phyloP scores from a whole-genome alignment of 2,329 filamentous ascomycete species.

The Paraphaeosphaeria minitans region DNA sequence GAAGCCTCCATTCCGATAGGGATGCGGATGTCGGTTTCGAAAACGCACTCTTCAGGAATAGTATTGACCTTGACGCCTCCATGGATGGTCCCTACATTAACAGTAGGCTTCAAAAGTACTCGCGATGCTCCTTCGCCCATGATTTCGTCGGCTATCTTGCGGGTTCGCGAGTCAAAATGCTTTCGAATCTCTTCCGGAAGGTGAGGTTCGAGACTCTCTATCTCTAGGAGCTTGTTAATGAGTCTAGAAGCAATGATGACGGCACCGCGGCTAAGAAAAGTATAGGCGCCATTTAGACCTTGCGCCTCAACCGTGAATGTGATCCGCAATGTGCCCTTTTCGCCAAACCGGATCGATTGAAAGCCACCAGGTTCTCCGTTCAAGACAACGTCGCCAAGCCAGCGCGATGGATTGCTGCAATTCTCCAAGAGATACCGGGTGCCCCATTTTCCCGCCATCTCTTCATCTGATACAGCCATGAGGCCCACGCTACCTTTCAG shows the following conservation, averaged over 20 bases:
- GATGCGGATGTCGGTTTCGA: slow-evolving; percentile 50
- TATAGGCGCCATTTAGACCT: slow-evolving; percentile 49
- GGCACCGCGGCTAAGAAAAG: slow-evolving; percentile 48
- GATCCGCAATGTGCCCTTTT: slow-evolving; percentile 51
- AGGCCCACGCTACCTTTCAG: slow-evolving; percentile 23
- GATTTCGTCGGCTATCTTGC: slow-evolving; percentile 39
- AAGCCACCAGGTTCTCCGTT: slow-evolving; percentile 48
- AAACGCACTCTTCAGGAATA: slow-evolving; percentile 46
- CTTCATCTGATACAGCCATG: slow-evolving; percentile 49
- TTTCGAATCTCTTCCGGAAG: slow-evolving; percentile 32
- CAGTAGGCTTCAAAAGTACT: slow-evolving; percentile 42
- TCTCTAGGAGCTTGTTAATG: slow-evolving; percentile 34
- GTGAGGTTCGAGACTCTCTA: slow-evolving; percentile 35
- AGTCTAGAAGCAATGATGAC: slow-evolving; percentile 43
- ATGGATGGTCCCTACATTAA: slow-evolving; percentile 44
- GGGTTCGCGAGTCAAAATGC: slow-evolving; percentile 41
- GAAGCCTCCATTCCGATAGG: slow-evolving; percentile 46
- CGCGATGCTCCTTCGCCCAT: slow-evolving; percentile 46
- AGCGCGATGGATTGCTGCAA: slow-evolving; percentile 35
- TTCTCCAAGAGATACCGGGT: slow-evolving; percentile 45
- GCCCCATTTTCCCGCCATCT: slow-evolving; percentile 48
- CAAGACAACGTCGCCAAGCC: slow-evolving; percentile 49
- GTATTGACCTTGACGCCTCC: slow-evolving; percentile 52
- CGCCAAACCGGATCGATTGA: slow-evolving; percentile 49
- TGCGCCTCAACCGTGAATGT: slow-evolving; percentile 42